Evolutionary conservation across 768 basidiomycete genomes (phyloP), one percentile per base, ranked within the genome.

Genomic region (Tulasnella sp.): DNA sequence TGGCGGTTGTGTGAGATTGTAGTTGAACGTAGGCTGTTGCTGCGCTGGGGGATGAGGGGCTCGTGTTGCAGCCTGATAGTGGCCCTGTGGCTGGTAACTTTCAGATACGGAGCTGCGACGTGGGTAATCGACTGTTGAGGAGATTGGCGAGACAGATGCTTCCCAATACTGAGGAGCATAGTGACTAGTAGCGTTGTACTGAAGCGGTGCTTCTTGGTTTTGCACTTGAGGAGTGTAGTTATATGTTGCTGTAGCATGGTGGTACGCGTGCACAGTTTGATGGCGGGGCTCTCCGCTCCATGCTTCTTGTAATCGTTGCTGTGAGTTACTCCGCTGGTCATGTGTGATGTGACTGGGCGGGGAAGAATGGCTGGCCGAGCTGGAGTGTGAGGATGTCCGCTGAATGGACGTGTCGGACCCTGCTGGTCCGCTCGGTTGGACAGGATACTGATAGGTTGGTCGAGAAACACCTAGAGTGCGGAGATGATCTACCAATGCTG

Each of bases 401-500:
- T 34, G 26, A n/a, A 27, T 48, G 19, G n/a, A 19, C 5, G n/a
- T 5, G 45, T n/a, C 45, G 45, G 27, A n/a, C 24, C 30, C 23
- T 32, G 9, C 23, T 4, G 24, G 51, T 52, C n/a, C n/a, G 5
- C 4, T n/a, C 5, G 29, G 19, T n/a, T 27, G 51, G 8, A 9
- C 34, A 7, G 51, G 51, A 19, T 52, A 29, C 26, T 48, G 47
- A 23, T 21, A 59, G 10, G 27, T 24, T 19, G n/a, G n/a, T 21
- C 32, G 58, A 13, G 44, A 29, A 23, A 48, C 49, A 34, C 49
- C 44, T 24, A 56, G 27, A 3, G 45, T 42, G n/a, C 42, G 56
- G 24, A 27, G 29, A 59, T 59, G 58, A n/a, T 48, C 58, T n/a
- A 59, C 24, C 21, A 49, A 42, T 19, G 30, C 32, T 15, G 58